These are phyloP conservation scores for Castanopsis chinensis DNA, from an alignment of 306 rosid species.

Conservation along the genomic window DNA sequence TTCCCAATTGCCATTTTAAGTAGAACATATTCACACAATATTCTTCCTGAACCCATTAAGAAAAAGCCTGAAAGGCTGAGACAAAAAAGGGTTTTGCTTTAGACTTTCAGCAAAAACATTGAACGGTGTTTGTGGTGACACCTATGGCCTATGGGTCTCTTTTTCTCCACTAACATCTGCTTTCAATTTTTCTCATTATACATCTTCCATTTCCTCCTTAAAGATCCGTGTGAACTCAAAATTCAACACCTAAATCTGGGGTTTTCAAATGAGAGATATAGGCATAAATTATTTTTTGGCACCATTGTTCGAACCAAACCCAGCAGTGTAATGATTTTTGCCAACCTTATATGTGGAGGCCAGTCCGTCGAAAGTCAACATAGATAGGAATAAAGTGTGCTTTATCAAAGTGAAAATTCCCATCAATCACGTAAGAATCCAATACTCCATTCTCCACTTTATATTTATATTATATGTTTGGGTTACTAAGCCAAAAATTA, in stretches of 20 bases:
- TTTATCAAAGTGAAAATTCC: slow-evolving; percentile 25
- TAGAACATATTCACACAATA: no score
- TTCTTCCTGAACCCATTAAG: neutral
- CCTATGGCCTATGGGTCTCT: neutral
- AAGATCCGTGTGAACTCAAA: neutral
- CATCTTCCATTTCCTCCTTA: neutral
- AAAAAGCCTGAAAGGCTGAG: neutral
- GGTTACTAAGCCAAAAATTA: neutral
- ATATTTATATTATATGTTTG: neutral
- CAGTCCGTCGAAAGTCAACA: slow-evolving; percentile 24
- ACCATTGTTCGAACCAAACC: slow-evolving; percentile 9
- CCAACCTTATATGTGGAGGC: slow-evolving; percentile 44
- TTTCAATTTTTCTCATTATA: neutral
- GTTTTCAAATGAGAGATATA: neutral
- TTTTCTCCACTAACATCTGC: neutral
- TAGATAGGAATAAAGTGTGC: slow-evolving; percentile 28
- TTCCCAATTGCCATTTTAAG: no score
- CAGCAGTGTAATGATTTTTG: slow-evolving; percentile 25
- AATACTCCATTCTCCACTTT: slow-evolving; percentile 20
- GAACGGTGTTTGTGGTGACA: slow-evolving; percentile 11
- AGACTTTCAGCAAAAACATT: neutral
- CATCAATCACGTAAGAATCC: slow-evolving; percentile 44
- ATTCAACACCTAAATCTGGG: slow-evolving; percentile 1
- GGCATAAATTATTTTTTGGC: neutral
- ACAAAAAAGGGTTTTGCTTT: neutral